Base-by-base conservation (phyloP, 2,329 filamentous ascomycete species). In the Talaromyces sp. region DNA sequence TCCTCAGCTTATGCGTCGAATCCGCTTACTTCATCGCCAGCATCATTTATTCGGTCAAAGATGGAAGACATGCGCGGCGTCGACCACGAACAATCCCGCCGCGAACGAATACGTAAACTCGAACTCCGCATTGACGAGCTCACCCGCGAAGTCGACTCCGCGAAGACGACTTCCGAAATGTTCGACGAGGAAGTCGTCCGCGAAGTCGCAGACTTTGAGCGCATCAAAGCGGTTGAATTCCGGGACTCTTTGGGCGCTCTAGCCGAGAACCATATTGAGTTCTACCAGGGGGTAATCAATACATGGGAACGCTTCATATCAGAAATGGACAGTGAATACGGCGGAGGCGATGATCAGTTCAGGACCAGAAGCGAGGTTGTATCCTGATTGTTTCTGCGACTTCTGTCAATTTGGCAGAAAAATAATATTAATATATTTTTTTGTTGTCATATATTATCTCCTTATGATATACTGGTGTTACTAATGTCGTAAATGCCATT, bases 141-240 rank as follows among this genome's bases (percentile, higher is more conserved):
- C 47, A 97, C 92, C 2, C 86, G 87, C 27, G 93, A 97, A 77
- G 94, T 96, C 0, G 94, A 98, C 78, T 86, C 87, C 52, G 92
- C 95, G 6, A 93, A 93, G 79, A 90, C 89, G 73, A 92, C 90
- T 14, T 92, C 89, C 60, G 93, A 98, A 78, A 89, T 92, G 75
- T 99, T 99, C 73, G 95, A 97, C 77, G 93, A 97, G 74, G 93
- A 97, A 79, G 94, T 97, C 1, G 90, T 98, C 50, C 90, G 91
- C 73, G 95, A 99, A 77, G 91, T 97, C 0, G 86, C 86, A 22
- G 93, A 97, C 75, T 99, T 99, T 79, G 95, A 99, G 80, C 87
- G 93, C 64, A 98, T 98, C 83, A 99, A 99, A 83, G 88, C 92
- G 45, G 84, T 91, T 49, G 94, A 99, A 82, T 96, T 99, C 79